phyloP scores from a whole-genome alignment of 306 rosid species.

The Hippophae tibetana region DNA sequence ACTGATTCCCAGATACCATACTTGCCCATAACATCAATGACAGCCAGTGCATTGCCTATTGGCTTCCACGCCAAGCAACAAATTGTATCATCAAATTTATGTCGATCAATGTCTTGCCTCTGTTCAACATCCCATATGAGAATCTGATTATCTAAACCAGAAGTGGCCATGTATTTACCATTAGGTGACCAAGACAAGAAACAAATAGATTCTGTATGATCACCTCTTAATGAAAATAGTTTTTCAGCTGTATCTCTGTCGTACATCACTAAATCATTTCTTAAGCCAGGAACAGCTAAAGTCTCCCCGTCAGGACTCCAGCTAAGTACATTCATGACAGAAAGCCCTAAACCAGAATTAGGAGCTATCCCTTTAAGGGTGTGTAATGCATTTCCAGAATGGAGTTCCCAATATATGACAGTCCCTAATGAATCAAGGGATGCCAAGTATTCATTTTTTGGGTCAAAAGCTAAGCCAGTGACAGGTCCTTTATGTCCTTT shows the following conservation, averaged over 20 bases:
- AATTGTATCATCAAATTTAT: slow-evolving; percentile 74
- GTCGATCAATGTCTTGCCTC: slow-evolving; percentile 88
- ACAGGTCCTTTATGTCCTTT: slow-evolving; percentile 83
- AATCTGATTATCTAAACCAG: slow-evolving; percentile 81
- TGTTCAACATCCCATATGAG: slow-evolving; percentile 77
- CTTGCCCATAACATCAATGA: slow-evolving; percentile 78
- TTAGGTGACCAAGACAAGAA: slow-evolving; percentile 94
- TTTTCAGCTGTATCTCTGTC: slow-evolving; percentile 93
- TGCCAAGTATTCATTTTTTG: slow-evolving; percentile 78
- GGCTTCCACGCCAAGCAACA: slow-evolving; percentile 90
- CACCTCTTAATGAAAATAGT: slow-evolving; percentile 71
- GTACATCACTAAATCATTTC: slow-evolving; percentile 81
- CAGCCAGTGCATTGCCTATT: slow-evolving; percentile 64
- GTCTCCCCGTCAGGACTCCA: slow-evolving; percentile 96
- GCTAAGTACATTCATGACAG: slow-evolving; percentile 59
- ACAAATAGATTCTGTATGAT: slow-evolving; percentile 69
- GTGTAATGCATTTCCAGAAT: slow-evolving; percentile 56
- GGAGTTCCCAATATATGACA: slow-evolving; percentile 76
- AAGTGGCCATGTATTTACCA: slow-evolving; percentile 81
- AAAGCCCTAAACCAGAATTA: slow-evolving; percentile 50
- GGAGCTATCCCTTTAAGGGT: slow-evolving; percentile 77
- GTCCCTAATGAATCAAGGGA: slow-evolving; percentile 80
- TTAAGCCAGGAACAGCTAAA: slow-evolving; percentile 75
- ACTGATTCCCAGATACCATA: slow-evolving; percentile 89
- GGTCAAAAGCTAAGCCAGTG: slow-evolving; percentile 77